Conservation (phyloP, 2,329 filamentous ascomycete species). For the Botrytis elliptica region DNA sequence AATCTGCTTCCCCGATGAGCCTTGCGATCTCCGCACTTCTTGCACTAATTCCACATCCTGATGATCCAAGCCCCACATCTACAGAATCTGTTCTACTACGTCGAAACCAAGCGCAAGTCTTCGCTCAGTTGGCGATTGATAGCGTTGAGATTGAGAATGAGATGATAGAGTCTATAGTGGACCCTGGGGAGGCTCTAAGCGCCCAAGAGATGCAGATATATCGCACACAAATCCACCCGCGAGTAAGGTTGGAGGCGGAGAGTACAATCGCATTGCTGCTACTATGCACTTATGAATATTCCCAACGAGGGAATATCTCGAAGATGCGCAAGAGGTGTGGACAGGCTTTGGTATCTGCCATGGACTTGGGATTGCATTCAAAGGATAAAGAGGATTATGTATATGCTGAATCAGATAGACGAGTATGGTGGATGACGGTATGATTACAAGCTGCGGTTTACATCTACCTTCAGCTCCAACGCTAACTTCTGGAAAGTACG, state of each 20-base stretch:
- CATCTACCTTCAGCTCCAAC: neutral
- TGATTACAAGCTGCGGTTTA: conserved; percentile 21
- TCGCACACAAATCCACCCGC: conserved; percentile 44
- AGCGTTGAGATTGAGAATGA: conserved; percentile 50
- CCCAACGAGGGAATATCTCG: conserved; percentile 52
- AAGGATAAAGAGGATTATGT: conserved; percentile 42
- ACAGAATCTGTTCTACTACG: conserved; percentile 46
- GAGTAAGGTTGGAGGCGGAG: conserved; percentile 48
- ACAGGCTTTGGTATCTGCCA: conserved; percentile 48
- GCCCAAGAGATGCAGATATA: conserved; percentile 30
- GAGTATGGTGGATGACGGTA: conserved; percentile 55
- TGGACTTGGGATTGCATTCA: conserved; percentile 47
- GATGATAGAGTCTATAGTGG: conserved; percentile 46
- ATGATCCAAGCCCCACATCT: conserved; percentile 34
- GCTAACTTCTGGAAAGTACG: conserved; percentile 41
- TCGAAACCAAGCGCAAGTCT: conserved; percentile 49
- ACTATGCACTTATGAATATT: conserved; percentile 53
- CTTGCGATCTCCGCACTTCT: conserved; percentile 51
- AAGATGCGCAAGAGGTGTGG: conserved; percentile 52
- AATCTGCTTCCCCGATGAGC: conserved; percentile 46
- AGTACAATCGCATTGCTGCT: conserved; percentile 49
- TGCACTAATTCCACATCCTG: conserved; percentile 47
- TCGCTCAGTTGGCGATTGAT: conserved; percentile 49
- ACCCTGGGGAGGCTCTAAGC: conserved; percentile 47
- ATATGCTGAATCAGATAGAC: conserved; percentile 47